These are phyloP conservation scores for Xerocomellus chrysenteron DNA, from an alignment of 768 basidiomycete species.

Conservation along the genomic window DNA sequence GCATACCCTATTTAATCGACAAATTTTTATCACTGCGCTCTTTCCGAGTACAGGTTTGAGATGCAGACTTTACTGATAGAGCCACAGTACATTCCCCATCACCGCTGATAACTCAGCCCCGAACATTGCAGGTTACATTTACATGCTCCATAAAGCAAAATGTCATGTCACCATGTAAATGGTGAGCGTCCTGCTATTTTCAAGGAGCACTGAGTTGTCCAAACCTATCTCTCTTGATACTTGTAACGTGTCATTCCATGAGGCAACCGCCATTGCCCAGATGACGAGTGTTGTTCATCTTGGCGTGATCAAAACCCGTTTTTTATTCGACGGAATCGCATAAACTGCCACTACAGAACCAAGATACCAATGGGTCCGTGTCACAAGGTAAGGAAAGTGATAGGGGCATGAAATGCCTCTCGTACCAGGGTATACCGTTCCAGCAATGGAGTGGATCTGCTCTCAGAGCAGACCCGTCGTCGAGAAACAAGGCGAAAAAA, in stretches of 20 bases:
- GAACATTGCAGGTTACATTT: neutral
- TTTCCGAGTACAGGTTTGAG: no score
- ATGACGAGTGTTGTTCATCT: neutral
- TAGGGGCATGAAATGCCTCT: neutral
- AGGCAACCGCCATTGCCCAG: neutral
- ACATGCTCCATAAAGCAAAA: neutral
- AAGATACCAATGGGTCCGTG: neutral
- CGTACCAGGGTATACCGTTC: neutral
- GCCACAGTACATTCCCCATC: neutral
- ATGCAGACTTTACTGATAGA: neutral
- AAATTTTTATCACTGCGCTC: neutral
- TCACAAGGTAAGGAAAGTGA: neutral
- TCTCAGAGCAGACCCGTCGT: neutral
- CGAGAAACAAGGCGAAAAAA: neutral
- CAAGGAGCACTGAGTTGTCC: no score
- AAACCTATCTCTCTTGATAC: neutral
- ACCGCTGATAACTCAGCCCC: neutral
- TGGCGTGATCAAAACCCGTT: neutral
- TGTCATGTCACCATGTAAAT: neutral
- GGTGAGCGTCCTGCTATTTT: neutral
- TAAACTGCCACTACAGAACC: neutral
- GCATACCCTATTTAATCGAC: constrained; percentile 12
- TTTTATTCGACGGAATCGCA: neutral
- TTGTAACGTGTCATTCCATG: neutral
- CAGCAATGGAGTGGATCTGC: neutral